Percentiles rank a stretch among this genome's conserved stretches.
phyloP scores from a whole-genome alignment of 179 eudicot species.

The Spinacia oleracea region DNA sequence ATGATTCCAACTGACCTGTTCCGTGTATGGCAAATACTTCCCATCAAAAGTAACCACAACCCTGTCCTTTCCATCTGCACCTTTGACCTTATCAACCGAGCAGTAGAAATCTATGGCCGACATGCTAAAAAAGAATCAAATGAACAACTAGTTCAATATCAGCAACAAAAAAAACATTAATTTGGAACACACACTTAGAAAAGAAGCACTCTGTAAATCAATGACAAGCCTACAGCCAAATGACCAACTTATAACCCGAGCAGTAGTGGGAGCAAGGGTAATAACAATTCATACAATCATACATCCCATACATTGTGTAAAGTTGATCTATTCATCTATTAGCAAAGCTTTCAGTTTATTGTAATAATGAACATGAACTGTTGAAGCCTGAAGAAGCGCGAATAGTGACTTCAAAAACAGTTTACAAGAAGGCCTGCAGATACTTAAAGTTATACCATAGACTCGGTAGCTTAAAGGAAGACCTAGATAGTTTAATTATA shows the following conservation, averaged over 20 bases:
- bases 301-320: not conserved
- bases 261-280: not conserved
- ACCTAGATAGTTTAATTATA: not conserved
- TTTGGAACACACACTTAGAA: not conserved
- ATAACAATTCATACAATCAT: not conserved
- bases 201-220: not conserved
- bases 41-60: conserved; percentile 87
- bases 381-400: not conserved
- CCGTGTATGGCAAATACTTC: conserved; percentile 76
- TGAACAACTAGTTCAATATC: not conserved
- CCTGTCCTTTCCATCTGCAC: conserved; percentile 90
- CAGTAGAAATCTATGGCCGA: conserved; percentile 96
- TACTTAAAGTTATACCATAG: not conserved
- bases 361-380: not conserved
- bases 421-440: not conserved
- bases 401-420: not conserved
- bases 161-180: not conserved
- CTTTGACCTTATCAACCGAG: conserved; percentile 93
- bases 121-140: conserved; percentile 57
- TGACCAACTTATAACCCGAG: not conserved
- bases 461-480: not conserved
- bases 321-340: not conserved
- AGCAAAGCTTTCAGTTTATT: not conserved
- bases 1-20: conserved; percentile 64
- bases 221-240: not conserved